phyloP scores from a whole-genome alignment of 1,284 basidiomycete genomes.

The Caloboletus inedulis region DNA sequence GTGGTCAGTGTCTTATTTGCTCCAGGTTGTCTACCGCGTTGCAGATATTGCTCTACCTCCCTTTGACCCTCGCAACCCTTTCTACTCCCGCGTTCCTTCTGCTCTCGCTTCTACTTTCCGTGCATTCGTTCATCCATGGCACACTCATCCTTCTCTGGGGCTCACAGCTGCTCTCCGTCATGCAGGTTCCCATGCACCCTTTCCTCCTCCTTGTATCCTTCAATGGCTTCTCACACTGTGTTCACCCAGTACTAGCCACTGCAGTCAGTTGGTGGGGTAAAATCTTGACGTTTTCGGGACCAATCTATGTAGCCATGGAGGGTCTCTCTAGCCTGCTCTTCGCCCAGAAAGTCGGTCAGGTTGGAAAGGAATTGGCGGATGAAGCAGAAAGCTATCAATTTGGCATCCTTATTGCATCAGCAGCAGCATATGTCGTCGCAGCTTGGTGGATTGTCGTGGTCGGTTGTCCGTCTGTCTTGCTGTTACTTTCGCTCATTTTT shows the following conservation, averaged over 20 bases:
- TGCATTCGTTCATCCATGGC: constrained; percentile 74
- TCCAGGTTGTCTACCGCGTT: constrained; percentile 67
- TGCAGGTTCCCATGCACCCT: constrained; percentile 78
- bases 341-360: constrained; percentile 74
- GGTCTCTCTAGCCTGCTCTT: constrained; percentile 80
- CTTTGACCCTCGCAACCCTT: constrained; percentile 76
- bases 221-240: constrained; percentile 67
- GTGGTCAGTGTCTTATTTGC: constrained; percentile 3
- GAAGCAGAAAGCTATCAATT: constrained; percentile 74
- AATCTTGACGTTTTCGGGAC: constrained; percentile 66
- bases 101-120: constrained; percentile 72
- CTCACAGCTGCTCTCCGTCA: constrained; percentile 62
- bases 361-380: constrained; percentile 65
- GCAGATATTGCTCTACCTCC: constrained; percentile 81
- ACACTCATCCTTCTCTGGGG: constrained; percentile 65
- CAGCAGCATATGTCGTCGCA: constrained; percentile 71
- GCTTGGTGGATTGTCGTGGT: constrained; percentile 80
- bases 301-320: constrained; percentile 78
- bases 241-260: constrained; percentile 54
- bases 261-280: constrained; percentile 71
- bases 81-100: constrained; percentile 77
- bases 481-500: constrained; percentile 6
- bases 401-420: constrained; percentile 66
- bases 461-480: constrained; percentile 31
- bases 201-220: constrained; percentile 78